Evolutionary conservation across 495 filamentous ascomycete genomes (phyloP).

Genomic region (Gamarada debralockiae): DNA sequence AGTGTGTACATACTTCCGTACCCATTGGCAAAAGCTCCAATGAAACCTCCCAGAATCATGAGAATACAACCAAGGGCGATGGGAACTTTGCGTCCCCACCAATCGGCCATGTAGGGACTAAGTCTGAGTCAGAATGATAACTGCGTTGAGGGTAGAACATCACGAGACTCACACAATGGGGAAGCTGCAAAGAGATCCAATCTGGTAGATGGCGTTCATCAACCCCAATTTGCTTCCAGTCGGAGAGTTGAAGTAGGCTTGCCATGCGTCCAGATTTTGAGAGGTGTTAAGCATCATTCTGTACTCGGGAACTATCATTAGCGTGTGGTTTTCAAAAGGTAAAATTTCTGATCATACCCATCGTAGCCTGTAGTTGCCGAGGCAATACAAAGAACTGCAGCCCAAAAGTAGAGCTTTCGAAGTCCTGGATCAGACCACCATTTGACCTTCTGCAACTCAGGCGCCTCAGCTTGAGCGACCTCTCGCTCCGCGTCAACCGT

Average conservation of each 20-base stretch:
- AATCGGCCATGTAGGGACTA: conserved; percentile 44
- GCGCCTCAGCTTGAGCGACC: conserved; percentile 44
- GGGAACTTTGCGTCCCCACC: conserved; percentile 42
- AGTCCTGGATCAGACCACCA: conserved; percentile 33
- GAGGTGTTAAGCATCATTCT: conserved; percentile 26
- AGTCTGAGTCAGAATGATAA: conserved; percentile 26
- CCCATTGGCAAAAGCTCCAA: conserved; percentile 40
- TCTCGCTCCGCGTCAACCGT: background rate
- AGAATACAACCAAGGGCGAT: conserved; percentile 50
- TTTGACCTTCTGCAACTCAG: conserved; percentile 44
- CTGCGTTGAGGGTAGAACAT: background rate
- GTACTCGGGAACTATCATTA: conserved; percentile 27
- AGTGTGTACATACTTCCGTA: conserved; percentile 24
- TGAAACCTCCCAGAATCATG: conserved; percentile 48
- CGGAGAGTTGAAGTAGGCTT: conserved; percentile 28
- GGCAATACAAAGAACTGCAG: conserved; percentile 28
- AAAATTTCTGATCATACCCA: conserved; percentile 32
- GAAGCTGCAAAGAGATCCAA: conserved; percentile 45
- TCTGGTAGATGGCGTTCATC: conserved; percentile 30
- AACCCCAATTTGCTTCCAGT: conserved; percentile 25
- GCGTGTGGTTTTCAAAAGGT: conserved; percentile 25
- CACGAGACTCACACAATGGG: conserved; percentile 49
- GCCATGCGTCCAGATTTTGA: conserved; percentile 49
- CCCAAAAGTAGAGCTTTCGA: conserved; percentile 32
- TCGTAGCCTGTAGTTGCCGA: conserved; percentile 31